Percentiles rank a stretch among this genome's conserved stretches.
Conservation (phyloP, 352 stramenopile species). For the Phytophthora ramorum region DNA sequence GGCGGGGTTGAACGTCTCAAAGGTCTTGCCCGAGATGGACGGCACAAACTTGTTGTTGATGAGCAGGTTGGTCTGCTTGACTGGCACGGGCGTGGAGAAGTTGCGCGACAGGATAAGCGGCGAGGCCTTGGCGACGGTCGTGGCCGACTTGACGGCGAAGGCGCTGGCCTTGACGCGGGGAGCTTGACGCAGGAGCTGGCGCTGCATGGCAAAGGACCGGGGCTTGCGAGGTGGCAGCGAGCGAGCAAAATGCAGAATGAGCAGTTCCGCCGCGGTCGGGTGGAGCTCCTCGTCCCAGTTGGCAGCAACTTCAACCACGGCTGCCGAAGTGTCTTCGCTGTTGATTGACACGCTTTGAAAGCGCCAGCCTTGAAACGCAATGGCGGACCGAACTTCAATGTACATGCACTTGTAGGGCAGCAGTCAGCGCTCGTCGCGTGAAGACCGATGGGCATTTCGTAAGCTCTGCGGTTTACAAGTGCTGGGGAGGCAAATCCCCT, state of each 20-base stretch:
- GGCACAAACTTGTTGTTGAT: constrained; percentile 90
- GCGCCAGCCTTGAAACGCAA: constrained; percentile 15
- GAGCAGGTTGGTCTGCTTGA: constrained; percentile 83
- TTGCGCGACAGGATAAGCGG: constrained; percentile 33
- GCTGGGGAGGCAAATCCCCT: constrained; percentile 2
- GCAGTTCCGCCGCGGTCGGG: too few species aligned
- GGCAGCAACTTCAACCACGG: constrained; percentile 30
- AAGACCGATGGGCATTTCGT: constrained; percentile 6
- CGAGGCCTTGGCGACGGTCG: constrained; percentile 27
- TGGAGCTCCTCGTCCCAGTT: constrained; percentile 2
- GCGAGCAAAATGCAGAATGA: constrained; percentile 36
- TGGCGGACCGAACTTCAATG: constrained; percentile 20
- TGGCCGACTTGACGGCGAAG: constrained; percentile 19
- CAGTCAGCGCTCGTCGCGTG: neutral
- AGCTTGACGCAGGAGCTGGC: constrained; percentile 56
- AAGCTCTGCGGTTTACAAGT: constrained; percentile 25
- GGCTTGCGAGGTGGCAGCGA: constrained; percentile 10
- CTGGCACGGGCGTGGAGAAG: constrained; percentile 44
- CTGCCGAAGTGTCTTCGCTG: neutral
- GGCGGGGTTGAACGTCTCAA: constrained; percentile 84
- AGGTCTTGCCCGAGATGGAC: constrained; percentile 65
- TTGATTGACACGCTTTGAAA: constrained; percentile 19
- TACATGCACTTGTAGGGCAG: neutral
- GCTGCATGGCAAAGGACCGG: constrained; percentile 39
- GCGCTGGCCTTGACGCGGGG: constrained; percentile 27